phyloP scores from a whole-genome alignment of 495 filamentous ascomycete species.

The Penicillium fimorum region DNA sequence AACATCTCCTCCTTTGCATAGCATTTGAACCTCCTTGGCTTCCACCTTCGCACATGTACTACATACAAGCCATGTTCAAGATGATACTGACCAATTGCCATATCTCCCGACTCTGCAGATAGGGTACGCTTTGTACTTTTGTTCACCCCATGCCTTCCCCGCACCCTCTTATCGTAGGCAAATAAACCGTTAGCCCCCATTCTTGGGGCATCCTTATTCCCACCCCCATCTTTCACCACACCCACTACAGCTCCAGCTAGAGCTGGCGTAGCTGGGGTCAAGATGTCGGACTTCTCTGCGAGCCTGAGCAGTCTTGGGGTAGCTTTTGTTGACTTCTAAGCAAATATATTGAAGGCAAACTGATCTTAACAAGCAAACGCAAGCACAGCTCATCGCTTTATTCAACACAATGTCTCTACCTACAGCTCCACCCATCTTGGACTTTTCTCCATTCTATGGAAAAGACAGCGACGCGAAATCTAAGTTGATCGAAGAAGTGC shows the following conservation, averaged over 20 bases:
- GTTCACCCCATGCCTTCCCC: not conserved
- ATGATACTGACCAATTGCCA: not conserved
- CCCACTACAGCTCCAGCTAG: not conserved
- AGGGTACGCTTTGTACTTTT: not conserved
- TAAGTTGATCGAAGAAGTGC: conserved; percentile 30
- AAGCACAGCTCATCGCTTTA: not conserved
- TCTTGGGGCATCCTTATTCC: not conserved
- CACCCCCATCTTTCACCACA: not conserved
- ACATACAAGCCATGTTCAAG: not conserved
- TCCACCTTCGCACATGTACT: not conserved
- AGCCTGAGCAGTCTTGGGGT: not conserved
- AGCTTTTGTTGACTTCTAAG: not conserved
- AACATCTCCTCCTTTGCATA: not conserved
- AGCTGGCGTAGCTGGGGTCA: not conserved
- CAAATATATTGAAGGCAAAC: not conserved
- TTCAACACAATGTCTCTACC: conserved; percentile 20
- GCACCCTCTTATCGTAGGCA: not conserved
- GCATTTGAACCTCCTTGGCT: conserved; percentile 1
- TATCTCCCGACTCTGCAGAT: not conserved
- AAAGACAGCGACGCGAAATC: conserved; percentile 29
- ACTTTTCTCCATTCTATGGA: conserved; percentile 39
- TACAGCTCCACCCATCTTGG: conserved; percentile 34
- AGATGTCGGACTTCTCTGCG: conserved; percentile 3
- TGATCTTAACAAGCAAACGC: not conserved
- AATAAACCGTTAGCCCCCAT: conserved; percentile 2